phyloP scores from a whole-genome alignment of 2,329 filamentous ascomycete genomes.

The Clarireedia paspali region DNA sequence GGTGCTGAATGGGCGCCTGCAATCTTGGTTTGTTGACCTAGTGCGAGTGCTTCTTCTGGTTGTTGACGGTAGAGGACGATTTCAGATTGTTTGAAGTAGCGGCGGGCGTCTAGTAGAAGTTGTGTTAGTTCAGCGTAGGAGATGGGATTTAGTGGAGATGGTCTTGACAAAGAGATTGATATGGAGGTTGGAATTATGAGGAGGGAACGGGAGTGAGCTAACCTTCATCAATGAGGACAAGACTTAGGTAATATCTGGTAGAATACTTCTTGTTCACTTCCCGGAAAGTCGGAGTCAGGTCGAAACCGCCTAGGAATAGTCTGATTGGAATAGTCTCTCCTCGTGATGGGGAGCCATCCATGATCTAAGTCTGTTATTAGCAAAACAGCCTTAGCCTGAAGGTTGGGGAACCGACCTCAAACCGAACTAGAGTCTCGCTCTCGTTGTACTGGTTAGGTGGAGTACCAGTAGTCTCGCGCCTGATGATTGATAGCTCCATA shows the following conservation, averaged over 20 bases:
- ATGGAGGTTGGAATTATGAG: too few relatives aligned
- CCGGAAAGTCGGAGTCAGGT: conserved; percentile 94
- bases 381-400: not conserved
- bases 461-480: conserved; percentile 90
- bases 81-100: conserved; percentile 99
- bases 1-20: conserved; percentile 26
- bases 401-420: conserved; percentile 56
- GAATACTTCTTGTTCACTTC: conserved; percentile 99
- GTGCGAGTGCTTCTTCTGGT: conserved; percentile 41
- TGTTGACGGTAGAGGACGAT: conserved; percentile 91
- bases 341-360: conserved; percentile 97
- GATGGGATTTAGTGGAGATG: not conserved
- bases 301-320: conserved; percentile 94
- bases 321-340: conserved; percentile 92
- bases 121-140: not conserved
- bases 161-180: too few relatives aligned
- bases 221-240: conserved; percentile 95
- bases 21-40: conserved; percentile 30
- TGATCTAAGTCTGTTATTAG: conserved; percentile 55
- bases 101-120: conserved; percentile 63
- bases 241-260: conserved; percentile 91
- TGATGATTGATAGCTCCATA: conserved; percentile 98
- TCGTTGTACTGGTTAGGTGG: conserved; percentile 99
- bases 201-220: conserved; percentile 12
- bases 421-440: conserved; percentile 93